Evolutionary conservation across 2,329 filamentous ascomycete species (phyloP).

Genomic region (Ophiostoma sp.): DNA sequence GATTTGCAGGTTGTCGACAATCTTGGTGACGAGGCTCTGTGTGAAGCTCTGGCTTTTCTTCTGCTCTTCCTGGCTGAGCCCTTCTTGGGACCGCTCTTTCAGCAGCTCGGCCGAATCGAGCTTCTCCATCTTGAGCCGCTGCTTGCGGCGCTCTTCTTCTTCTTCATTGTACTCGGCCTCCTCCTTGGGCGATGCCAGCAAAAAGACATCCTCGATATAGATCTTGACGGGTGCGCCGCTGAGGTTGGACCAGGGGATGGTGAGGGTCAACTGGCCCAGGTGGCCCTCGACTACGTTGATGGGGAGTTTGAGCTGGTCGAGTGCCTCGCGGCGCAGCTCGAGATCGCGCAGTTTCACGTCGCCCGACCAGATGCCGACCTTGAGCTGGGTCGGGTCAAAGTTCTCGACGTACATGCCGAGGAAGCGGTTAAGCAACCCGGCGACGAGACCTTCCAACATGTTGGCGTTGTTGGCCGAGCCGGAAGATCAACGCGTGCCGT

Average conservation of each 20-base stretch:
- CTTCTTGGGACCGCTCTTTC: slow-evolving; percentile 88
- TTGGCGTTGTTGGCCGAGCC: slow-evolving; percentile 44
- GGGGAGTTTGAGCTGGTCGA: slow-evolving; percentile 94
- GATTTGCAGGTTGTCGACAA: slow-evolving; percentile 97
- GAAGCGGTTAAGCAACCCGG: slow-evolving; percentile 97
- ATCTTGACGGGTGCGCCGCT: slow-evolving; percentile 92
- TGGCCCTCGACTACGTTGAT: slow-evolving; percentile 97
- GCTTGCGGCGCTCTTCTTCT: slow-evolving; percentile 82
- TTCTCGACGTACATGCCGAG: slow-evolving; percentile 99
- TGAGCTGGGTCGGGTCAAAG: slow-evolving; percentile 96
- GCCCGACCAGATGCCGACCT: slow-evolving; percentile 98
- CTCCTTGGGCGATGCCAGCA: slow-evolving; percentile 92
- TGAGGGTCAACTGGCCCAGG: slow-evolving; percentile 84
- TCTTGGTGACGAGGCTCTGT: slow-evolving; percentile 89
- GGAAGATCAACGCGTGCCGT: not conserved
- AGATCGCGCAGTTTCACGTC: slow-evolving; percentile 95
- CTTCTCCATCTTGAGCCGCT: slow-evolving; percentile 98
- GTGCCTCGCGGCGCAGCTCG: slow-evolving; percentile 87
- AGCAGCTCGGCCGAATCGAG: slow-evolving; percentile 93
- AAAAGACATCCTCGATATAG: slow-evolving; percentile 93
- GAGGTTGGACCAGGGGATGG: slow-evolving; percentile 97
- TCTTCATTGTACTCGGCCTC: slow-evolving; percentile 91
- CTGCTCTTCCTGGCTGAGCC: slow-evolving; percentile 91
- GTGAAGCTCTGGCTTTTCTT: slow-evolving; percentile 98
- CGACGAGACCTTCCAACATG: slow-evolving; percentile 97